Conservation (phyloP, 1,139 yeast species). For the Protomyces lactucae-debilis region DNA sequence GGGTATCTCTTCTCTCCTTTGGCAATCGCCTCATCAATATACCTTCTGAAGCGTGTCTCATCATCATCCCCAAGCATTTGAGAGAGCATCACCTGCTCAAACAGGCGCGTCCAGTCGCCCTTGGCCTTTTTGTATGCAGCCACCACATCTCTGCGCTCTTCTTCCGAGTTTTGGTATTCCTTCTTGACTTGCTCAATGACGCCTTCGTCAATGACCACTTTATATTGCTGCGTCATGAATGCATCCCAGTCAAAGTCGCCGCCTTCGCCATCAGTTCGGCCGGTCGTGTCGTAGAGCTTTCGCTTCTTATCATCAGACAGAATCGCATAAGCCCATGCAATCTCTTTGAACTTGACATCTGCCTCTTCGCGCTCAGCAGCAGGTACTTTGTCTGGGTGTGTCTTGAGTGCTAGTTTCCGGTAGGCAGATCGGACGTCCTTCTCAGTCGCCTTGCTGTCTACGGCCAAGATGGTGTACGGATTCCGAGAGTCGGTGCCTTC, state of each 20-base stretch:
- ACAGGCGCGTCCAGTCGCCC: slow-evolving; percentile 65
- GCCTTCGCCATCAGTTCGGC: slow-evolving; percentile 52
- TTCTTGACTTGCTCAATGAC: slow-evolving; percentile 65
- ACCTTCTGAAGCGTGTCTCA: slow-evolving; percentile 53
- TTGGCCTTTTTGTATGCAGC: slow-evolving; percentile 55
- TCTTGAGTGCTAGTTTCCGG: slow-evolving; percentile 60
- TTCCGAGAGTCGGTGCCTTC: slow-evolving; percentile 42
- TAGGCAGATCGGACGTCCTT: slow-evolving; percentile 65
- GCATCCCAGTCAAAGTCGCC: slow-evolving; percentile 56
- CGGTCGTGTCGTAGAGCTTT: slow-evolving; percentile 61
- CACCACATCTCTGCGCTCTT: slow-evolving; percentile 62
- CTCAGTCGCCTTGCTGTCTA: slow-evolving; percentile 43
- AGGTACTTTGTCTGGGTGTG: slow-evolving; percentile 75
- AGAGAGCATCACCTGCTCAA: slow-evolving; percentile 73
- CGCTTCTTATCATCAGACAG: slow-evolving; percentile 57
- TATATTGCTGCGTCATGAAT: slow-evolving; percentile 53
- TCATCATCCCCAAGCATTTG: slow-evolving; percentile 50
- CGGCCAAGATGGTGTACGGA: slow-evolving; percentile 58
- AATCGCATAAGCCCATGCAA: slow-evolving; percentile 72
- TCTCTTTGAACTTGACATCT: slow-evolving; percentile 54
- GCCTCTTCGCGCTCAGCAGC: slow-evolving; percentile 42
- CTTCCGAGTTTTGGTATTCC: slow-evolving; percentile 58
- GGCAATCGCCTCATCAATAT: slow-evolving; percentile 48
- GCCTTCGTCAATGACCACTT: slow-evolving; percentile 55
- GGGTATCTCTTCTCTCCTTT: slow-evolving; percentile 41